Percentiles rank a stretch among this genome's conserved stretches.
phyloP scores from a whole-genome alignment of 2,329 filamentous ascomycete species.

The Fusarium bulbicola region DNA sequence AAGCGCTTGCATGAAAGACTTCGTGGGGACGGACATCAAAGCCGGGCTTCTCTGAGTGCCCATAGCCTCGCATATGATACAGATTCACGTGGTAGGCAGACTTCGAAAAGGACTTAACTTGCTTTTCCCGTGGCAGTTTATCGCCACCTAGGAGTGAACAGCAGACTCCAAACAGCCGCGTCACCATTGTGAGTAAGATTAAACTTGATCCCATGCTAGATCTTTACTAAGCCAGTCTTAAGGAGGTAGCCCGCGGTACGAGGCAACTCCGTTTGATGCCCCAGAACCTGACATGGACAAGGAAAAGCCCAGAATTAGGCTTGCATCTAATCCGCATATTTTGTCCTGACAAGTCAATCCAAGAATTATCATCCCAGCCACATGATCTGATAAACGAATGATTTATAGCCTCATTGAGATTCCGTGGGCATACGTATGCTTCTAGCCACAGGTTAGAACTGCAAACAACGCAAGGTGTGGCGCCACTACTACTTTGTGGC shows the following conservation, averaged over 20 bases:
- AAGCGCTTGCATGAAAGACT: too few relatives aligned
- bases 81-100: too few relatives aligned
- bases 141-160: neutral
- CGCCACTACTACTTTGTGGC: neutral
- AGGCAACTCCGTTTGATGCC: too few relatives aligned
- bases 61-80: too few relatives aligned
- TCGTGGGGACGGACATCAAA: too few relatives aligned
- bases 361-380: neutral
- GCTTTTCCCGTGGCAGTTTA: too few relatives aligned
- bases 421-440: neutral
- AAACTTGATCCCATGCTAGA: too few relatives aligned
- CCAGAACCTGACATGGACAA: too few relatives aligned
- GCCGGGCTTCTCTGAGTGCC: too few relatives aligned
- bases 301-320: neutral
- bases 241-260: too few relatives aligned
- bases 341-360: accelerated
- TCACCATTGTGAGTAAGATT: too few relatives aligned
- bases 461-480: neutral
- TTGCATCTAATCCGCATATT: neutral
- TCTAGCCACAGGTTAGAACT: neutral
- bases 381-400: neutral
- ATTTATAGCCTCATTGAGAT: neutral
- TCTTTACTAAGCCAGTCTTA: accelerated
- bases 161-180: neutral
- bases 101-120: too few relatives aligned